Evolutionary conservation across 495 filamentous ascomycete species (phyloP), one percentile per base, ranked within the genome.

Genomic region (Penicillium arizonense): DNA sequence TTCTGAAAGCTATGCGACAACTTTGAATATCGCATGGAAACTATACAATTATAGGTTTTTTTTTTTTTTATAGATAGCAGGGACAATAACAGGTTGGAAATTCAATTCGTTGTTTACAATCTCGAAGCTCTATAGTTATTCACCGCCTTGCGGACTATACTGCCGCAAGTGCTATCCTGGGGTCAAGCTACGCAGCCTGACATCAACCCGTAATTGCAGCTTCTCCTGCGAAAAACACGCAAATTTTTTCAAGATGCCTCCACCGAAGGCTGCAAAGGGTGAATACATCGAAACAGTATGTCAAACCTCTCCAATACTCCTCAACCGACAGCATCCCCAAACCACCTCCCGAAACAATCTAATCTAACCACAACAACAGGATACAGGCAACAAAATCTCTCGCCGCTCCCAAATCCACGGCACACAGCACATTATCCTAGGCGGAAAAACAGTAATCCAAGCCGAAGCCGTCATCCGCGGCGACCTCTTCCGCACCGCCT

Each of bases 351-450:
- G 44, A 44, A 53, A 18, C 35, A 34, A 42, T 44, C 23, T 50
- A 37, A 44, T 12, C 38, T 40, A 46, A 55, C 40, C 44, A 40
- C 45, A 35, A 30, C n/a, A 50, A 48, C 53, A 96, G 90, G 91
- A 96, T 75, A 97, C 91, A 24, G 94, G 94, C 56, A 98, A 98
- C 81, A 97, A 97, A 78, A 92, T 98, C 58, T 93, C 92, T 33
- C 90, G 94, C 60, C 89, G 89, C 45, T 86, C 87, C 45, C 84
- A 87, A 61, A 88, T 98, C 57, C 85, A 96, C 68, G 94, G 94
- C 63, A 96, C 91, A 23, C 90, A 93, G 53, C 93, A 97, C 75
- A 96, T 98, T 69, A 96, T 96, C 72, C 89, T 98, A 12, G 93
- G 90, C 58, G 94, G 94, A 51, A 95, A 93, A 71, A 94, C 90